Evolutionary conservation across 2,329 filamentous ascomycete genomes (phyloP).

Genomic region (Chaetomiaceae sp.): DNA sequence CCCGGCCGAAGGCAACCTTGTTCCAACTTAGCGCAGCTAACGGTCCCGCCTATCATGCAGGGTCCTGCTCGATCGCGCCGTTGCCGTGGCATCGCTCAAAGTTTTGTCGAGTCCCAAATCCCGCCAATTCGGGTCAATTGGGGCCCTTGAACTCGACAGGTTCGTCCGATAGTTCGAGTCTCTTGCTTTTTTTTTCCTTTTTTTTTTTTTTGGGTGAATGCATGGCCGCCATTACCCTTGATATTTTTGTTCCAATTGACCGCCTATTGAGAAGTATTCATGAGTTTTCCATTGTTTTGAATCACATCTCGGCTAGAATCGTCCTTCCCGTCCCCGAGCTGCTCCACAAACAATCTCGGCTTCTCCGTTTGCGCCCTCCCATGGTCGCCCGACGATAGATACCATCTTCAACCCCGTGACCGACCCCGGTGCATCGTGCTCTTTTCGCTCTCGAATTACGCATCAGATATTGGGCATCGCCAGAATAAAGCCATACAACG

Average conservation of each 20-base stretch:
- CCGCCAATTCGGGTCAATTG: conserved; percentile 12
- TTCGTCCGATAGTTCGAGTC: conserved; percentile 4
- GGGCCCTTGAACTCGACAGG: background rate
- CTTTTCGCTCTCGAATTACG: background rate
- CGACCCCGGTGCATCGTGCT: no score
- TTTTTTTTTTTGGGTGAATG: no score
- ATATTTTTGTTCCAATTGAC: no score
- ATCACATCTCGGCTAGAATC: background rate
- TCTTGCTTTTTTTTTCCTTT: background rate
- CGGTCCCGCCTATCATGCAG: conserved; percentile 4
- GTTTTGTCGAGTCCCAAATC: conserved; percentile 1
- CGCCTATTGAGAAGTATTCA: background rate
- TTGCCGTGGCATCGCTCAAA: conserved; percentile 23
- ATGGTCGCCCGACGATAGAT: background rate
- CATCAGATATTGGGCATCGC: background rate
- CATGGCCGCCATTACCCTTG: no score
- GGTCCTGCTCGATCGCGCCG: conserved; percentile 11
- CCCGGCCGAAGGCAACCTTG: conserved; percentile 3
- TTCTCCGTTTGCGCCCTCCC: background rate
- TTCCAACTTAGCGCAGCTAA: background rate
- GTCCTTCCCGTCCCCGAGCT: background rate
- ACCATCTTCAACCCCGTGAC: no score
- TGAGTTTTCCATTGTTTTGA: background rate
- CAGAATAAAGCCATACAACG: no score
- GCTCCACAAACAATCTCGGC: conserved; percentile 3